phyloP scores from a whole-genome alignment of 208 protist genomes.

The Leishmania lainsoni region DNA sequence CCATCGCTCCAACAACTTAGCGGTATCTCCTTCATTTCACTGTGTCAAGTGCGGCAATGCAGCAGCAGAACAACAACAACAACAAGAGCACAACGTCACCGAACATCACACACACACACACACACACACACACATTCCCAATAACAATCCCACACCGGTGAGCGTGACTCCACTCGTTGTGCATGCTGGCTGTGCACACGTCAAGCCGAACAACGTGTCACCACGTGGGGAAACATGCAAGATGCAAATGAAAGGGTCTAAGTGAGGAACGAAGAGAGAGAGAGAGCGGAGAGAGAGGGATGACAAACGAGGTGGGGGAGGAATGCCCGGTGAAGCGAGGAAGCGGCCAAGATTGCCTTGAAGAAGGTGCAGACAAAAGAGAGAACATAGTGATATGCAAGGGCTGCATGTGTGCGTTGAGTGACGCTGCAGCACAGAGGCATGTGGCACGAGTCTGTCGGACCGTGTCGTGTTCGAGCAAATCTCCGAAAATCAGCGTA shows the following conservation, averaged over 20 bases:
- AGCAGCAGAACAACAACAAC: background rate
- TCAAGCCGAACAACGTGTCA: background rate
- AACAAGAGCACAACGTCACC: background rate
- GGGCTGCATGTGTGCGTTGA: background rate
- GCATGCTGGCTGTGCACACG: background rate
- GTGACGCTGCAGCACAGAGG: background rate
- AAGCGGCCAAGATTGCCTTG: background rate
- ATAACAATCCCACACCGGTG: background rate
- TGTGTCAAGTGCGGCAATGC: background rate
- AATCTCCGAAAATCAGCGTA: background rate
- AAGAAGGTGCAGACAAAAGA: background rate
- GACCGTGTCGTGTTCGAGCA: background rate
- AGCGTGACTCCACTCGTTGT: background rate
- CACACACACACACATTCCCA: background rate
- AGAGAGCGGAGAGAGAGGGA: conserved; percentile 6
- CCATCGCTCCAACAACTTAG: background rate
- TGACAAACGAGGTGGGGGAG: background rate
- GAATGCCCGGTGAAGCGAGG: too few species aligned
- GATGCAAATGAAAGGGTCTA: background rate
- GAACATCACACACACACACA: background rate
- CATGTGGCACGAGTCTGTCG: background rate
- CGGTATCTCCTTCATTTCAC: background rate
- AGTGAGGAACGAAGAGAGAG: background rate
- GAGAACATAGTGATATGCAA: background rate
- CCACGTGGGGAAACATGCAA: background rate